Evolutionary conservation across 1,284 basidiomycete genomes (phyloP).

Genomic region (Cystobasidium sp.): DNA sequence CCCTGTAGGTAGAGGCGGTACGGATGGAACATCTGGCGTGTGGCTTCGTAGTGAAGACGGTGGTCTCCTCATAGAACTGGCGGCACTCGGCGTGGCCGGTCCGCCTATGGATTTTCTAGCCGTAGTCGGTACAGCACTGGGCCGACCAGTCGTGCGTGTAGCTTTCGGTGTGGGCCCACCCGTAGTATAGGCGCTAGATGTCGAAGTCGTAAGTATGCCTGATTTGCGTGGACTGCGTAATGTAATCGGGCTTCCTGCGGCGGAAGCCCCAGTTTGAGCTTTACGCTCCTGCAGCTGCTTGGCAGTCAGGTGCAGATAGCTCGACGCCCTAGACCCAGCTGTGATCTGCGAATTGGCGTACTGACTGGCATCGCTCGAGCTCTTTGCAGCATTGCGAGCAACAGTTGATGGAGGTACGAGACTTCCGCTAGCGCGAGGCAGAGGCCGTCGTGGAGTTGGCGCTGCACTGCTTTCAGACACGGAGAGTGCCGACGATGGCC

Average conservation of each 20-base stretch:
- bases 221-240: conserved; percentile 46
- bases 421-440: conserved; percentile 39
- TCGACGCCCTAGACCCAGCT: conserved; percentile 78
- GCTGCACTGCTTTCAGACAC: conserved; percentile 39
- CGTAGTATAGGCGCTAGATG: conserved; percentile 47
- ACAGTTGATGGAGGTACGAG: conserved; percentile 40
- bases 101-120: conserved; percentile 42
- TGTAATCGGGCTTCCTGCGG: conserved; percentile 51
- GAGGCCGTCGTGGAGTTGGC: conserved; percentile 50
- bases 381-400: conserved; percentile 47
- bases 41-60: conserved; percentile 21
- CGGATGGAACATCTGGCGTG: conserved; percentile 39
- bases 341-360: conserved; percentile 64
- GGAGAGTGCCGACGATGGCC: conserved; percentile 30
- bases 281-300: conserved; percentile 47
- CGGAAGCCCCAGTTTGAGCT: conserved; percentile 27
- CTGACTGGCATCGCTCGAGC: conserved; percentile 52
- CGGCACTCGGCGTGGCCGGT: conserved; percentile 6
- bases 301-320: conserved; percentile 63
- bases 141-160: conserved; percentile 47
- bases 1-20: conserved; percentile 29
- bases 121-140: not conserved
- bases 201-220: conserved; percentile 42
- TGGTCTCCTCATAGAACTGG: conserved; percentile 25
- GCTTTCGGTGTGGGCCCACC: conserved; percentile 54